Percentiles rank a stretch among this genome's conserved stretches.
Conservation (phyloP, 2,329 filamentous ascomycete species). For the Fusarium sp. region DNA sequence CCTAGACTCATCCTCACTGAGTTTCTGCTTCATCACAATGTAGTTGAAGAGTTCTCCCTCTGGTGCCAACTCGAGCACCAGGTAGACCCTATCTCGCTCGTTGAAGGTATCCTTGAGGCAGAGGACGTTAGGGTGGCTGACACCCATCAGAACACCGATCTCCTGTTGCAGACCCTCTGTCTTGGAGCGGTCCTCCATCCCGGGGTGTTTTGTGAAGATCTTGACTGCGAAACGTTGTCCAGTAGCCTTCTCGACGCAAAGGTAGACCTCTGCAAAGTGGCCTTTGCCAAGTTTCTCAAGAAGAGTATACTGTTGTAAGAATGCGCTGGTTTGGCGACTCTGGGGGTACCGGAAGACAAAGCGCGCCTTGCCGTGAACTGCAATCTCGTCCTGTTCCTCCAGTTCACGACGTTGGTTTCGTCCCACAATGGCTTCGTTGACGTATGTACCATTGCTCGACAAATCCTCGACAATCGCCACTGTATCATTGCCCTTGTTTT, state of each 20-base stretch:
- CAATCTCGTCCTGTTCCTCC: conserved; percentile 90
- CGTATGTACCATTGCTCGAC: conserved; percentile 95
- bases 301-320: conserved; percentile 87
- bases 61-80: conserved; percentile 89
- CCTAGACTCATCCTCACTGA: conserved; percentile 85
- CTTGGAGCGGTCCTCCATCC: conserved; percentile 85
- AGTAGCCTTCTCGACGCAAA: conserved; percentile 86
- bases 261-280: conserved; percentile 93
- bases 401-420: conserved; percentile 92
- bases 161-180: conserved; percentile 92
- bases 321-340: conserved; percentile 78
- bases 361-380: conserved; percentile 83
- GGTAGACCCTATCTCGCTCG: conserved; percentile 88
- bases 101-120: conserved; percentile 97
- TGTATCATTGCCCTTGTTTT: conserved; percentile 68
- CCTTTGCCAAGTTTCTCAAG: conserved; percentile 91
- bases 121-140: conserved; percentile 92
- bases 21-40: conserved; percentile 90
- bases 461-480: conserved; percentile 89
- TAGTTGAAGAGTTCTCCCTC: conserved; percentile 97
- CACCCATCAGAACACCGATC: conserved; percentile 96
- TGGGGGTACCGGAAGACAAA: conserved; percentile 94
- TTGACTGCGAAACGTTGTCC: conserved; percentile 92
- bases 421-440: conserved; percentile 91
- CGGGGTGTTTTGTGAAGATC: conserved; percentile 87